These are phyloP conservation scores for Pterula multifida DNA, from an alignment of 1,284 basidiomycete species.

Conservation along the genomic window DNA sequence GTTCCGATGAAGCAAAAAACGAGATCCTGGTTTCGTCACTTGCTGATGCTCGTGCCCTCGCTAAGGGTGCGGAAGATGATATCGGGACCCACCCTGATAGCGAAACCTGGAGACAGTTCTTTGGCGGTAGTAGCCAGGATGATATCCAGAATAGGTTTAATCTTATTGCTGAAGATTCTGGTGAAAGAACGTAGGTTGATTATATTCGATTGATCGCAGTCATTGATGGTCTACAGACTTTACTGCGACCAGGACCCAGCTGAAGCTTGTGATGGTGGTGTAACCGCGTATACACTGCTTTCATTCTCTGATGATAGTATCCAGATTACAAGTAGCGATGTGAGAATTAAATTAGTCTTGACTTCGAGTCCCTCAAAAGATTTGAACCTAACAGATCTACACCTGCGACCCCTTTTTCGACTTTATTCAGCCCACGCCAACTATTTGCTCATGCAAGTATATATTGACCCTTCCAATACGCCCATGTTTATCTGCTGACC, in stretches of 20 bases:
- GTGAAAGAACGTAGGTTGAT: slow-evolving; percentile 1
- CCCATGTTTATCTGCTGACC: neutral
- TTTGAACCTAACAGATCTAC: slow-evolving; percentile 1
- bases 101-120: slow-evolving; percentile 7
- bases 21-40: slow-evolving; percentile 7
- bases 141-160: slow-evolving; percentile 12
- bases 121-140: slow-evolving; percentile 9
- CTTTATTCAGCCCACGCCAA: slow-evolving; percentile 5
- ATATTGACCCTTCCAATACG: neutral
- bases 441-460: slow-evolving; percentile 7
- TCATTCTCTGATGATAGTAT: slow-evolving; percentile 2
- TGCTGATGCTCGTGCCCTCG: slow-evolving; percentile 8
- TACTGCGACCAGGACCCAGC: slow-evolving; percentile 8
- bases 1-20: slow-evolving; percentile 7
- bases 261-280: slow-evolving; percentile 5
- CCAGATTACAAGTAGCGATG: slow-evolving; percentile 8
- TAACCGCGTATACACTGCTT: slow-evolving; percentile 9
- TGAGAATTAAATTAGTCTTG: neutral
- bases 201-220: neutral
- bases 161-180: slow-evolving; percentile 9
- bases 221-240: slow-evolving; percentile 6
- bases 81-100: slow-evolving; percentile 10
- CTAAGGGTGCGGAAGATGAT: slow-evolving; percentile 10
- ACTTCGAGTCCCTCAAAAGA: neutral
- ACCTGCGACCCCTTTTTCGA: slow-evolving; percentile 9